Conservation (phyloP, 345 rosid species). For the Microthlaspi erraticum region DNA sequence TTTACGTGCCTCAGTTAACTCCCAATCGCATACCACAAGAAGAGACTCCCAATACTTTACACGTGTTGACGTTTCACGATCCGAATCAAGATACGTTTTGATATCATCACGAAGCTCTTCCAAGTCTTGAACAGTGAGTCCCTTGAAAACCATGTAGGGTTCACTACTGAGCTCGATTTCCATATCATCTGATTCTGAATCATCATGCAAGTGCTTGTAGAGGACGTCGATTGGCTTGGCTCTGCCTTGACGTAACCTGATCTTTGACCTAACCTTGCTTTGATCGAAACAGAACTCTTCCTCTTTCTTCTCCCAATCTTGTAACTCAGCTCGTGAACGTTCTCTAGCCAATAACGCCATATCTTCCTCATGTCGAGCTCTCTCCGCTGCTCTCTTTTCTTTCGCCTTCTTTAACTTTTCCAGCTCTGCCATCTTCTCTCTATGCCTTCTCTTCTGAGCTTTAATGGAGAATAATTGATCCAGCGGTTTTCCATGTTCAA, state of each 20-base stretch:
- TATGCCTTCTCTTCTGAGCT: slow-evolving; percentile 81
- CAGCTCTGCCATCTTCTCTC: slow-evolving; percentile 89
- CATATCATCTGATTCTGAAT: slow-evolving; percentile 57
- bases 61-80: slow-evolving; percentile 70
- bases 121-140: slow-evolving; percentile 86
- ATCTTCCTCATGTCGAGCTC: slow-evolving; percentile 91
- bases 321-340: slow-evolving; percentile 95
- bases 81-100: slow-evolving; percentile 92
- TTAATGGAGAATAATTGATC: slow-evolving; percentile 76
- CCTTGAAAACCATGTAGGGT: slow-evolving; percentile 94
- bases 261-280: slow-evolving; percentile 89
- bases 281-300: slow-evolving; percentile 97
- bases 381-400: slow-evolving; percentile 91
- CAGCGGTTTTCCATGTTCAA: slow-evolving; percentile 62
- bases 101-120: slow-evolving; percentile 96
- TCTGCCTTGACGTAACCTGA: slow-evolving; percentile 82
- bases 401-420: slow-evolving; percentile 94
- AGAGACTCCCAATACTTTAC: slow-evolving; percentile 58
- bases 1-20: slow-evolving; percentile 86
- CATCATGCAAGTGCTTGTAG: slow-evolving; percentile 74
- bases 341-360: slow-evolving; percentile 92
- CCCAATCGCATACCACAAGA: slow-evolving; percentile 89
- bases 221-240: slow-evolving; percentile 88
- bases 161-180: slow-evolving; percentile 76
- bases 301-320: slow-evolving; percentile 98